Conservation (phyloP, 768 basidiomycete genomes). For the Atractiella rhizophila region DNA sequence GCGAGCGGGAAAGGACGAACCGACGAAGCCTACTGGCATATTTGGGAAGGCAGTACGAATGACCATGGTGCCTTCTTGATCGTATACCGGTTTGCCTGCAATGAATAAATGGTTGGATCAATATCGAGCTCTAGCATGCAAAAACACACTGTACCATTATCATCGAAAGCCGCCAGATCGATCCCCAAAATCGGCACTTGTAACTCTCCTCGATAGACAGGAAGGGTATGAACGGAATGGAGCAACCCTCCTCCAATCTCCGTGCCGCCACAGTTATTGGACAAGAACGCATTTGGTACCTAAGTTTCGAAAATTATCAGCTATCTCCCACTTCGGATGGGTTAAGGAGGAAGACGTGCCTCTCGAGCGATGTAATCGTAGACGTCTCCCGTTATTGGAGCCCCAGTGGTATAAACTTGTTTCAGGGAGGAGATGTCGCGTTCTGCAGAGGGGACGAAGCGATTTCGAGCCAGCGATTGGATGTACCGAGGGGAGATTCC, state of each 20-base stretch:
- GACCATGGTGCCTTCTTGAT: slow-evolving; percentile 16
- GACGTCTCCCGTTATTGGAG: not conserved
- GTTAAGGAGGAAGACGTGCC: too few relatives aligned
- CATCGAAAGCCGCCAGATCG: slow-evolving; percentile 14
- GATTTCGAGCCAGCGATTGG: not conserved
- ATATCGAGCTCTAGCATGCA: too few relatives aligned
- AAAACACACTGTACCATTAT: slow-evolving; percentile 4
- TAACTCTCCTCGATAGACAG: slow-evolving; percentile 15
- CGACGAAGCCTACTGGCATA: slow-evolving; percentile 15
- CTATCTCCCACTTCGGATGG: too few relatives aligned
- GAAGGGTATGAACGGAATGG: too few relatives aligned
- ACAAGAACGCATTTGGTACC: too few relatives aligned
- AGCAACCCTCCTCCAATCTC: too few relatives aligned
- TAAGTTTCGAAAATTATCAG: too few relatives aligned
- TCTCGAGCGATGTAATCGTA: too few relatives aligned
- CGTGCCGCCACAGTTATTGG: too few relatives aligned
- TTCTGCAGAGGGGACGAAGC: not conserved
- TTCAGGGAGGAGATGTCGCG: slow-evolving; percentile 1
- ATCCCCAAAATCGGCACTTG: slow-evolving; percentile 13
- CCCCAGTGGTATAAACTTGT: not conserved
- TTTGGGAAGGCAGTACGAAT: slow-evolving; percentile 17
- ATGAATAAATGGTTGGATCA: not conserved
- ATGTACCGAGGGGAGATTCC: slow-evolving; percentile 1
- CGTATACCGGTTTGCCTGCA: slow-evolving; percentile 7
- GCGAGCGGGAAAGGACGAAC: too few relatives aligned